phyloP scores from a whole-genome alignment of 148 eudicot genomes.

The Mesembryanthemum crystallinum region DNA sequence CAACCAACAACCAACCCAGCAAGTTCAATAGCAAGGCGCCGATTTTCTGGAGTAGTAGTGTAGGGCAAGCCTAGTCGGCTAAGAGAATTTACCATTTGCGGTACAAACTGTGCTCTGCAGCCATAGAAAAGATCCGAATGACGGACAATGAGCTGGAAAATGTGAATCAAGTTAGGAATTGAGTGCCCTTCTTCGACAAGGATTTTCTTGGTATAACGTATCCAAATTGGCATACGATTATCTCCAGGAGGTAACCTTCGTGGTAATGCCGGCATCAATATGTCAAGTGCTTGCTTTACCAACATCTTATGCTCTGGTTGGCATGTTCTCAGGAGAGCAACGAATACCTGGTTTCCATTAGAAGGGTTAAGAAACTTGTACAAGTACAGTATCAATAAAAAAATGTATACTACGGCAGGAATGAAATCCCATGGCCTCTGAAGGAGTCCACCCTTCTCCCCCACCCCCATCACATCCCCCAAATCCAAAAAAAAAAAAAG shows the following conservation, averaged over 20 bases:
- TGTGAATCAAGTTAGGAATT: conserved; percentile 91
- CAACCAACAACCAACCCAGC: conserved; percentile 98
- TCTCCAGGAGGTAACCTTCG: conserved; percentile 91
- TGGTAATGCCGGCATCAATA: conserved; percentile 98
- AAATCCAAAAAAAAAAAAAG: neutral
- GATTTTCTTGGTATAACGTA: conserved; percentile 95
- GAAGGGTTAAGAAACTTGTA: neutral
- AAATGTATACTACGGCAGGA: too few species aligned
- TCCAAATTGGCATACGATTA: conserved; percentile 99
- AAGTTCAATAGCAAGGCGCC: conserved; percentile 98
- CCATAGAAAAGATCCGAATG: conserved; percentile 98
- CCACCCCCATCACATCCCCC: too few species aligned
- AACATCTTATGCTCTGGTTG: conserved; percentile 99
- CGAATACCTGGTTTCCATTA: conserved; percentile 72
- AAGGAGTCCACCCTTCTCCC: too few species aligned
- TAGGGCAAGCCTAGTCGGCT: conserved; percentile 95
- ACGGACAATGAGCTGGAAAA: conserved; percentile 97
- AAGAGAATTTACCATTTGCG: conserved; percentile 98
- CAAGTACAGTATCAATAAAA: too few species aligned
- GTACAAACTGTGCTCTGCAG: conserved; percentile 98
- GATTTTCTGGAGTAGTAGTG: conserved; percentile 85
- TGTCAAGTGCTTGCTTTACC: conserved; percentile 98
- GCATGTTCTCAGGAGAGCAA: conserved; percentile 94
- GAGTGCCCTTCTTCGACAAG: conserved; percentile 99
- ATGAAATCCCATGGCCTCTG: too few species aligned